Evolutionary conservation across 2,329 filamentous ascomycete genomes (phyloP), one percentile per base, ranked within the genome.

Genomic region (Botrytis porri): DNA sequence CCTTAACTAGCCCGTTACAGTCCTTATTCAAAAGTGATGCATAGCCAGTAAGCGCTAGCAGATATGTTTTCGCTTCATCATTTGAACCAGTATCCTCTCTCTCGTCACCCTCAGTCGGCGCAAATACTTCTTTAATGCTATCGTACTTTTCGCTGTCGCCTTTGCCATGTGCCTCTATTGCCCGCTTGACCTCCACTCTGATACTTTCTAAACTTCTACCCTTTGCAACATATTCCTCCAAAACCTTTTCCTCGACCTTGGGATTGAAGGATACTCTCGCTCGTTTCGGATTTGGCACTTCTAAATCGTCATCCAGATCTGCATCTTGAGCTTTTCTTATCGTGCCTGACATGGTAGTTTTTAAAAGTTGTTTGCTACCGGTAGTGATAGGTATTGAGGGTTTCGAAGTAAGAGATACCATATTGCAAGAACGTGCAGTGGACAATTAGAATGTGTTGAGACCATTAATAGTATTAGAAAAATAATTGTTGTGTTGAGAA

Each of bases 101-200:
- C 25, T 74, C 66, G 25, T 66, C 73, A 62, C 69, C 73, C 73
- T 66, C 73, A 22, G 29, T 61, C 12, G 75, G 74, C 25, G 73
- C 71, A 54, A 91, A 89, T 8, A 88, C 82, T 69, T 88, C 85
- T 79, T 89, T 90, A 66, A 91, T 81, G n/a, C 83, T 84, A 75
- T 90, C 86, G 80, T 90, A 90, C 51, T 86, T 87, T 75, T 88
- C 87, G 74, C 88, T 87, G 72, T 88, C 86, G 39, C 88, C 88
- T 66, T 83, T 84, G 43, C 84, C 82, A 78, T 90, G 88, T 60
- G 84, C 84, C 74, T 90, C 88, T 18, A 91, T 82, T 41, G 78
- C 80, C 75, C 74, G 79, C 80, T 74, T 78, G 76, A 77, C 79
- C 77, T 74, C 82, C 79, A 78, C 65, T 81, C 70, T 76, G 69